phyloP scores from a whole-genome alignment of 768 basidiomycete species.

The Amanita polypyramis region DNA sequence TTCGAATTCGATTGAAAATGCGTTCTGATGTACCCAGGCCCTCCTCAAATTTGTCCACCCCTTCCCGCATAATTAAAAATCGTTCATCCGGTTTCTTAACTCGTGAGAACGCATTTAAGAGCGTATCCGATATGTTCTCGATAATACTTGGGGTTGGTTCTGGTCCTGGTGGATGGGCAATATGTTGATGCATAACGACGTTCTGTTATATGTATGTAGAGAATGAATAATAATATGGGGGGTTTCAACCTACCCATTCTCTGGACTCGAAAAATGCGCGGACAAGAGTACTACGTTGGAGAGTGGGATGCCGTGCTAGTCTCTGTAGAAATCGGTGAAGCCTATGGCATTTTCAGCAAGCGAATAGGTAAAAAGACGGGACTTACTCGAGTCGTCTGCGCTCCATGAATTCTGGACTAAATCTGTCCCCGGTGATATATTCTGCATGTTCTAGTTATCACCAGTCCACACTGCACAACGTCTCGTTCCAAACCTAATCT shows the following conservation, averaged over 20 bases:
- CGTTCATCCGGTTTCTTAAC: slow-evolving; percentile 97
- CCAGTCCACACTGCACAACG: background rate
- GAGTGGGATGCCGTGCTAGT: slow-evolving; percentile 84
- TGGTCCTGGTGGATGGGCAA: slow-evolving; percentile 84
- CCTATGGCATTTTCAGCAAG: slow-evolving; percentile 29
- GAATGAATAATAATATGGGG: slow-evolving; percentile 2
- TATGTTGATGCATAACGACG: slow-evolving; percentile 94
- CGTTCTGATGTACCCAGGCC: slow-evolving; percentile 77
- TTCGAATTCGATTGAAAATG: slow-evolving; percentile 66
- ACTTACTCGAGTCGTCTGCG: slow-evolving; percentile 78
- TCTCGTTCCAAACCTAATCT: slow-evolving; percentile 61
- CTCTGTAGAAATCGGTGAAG: slow-evolving; percentile 90
- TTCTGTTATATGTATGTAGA: slow-evolving; percentile 39
- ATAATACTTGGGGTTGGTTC: slow-evolving; percentile 74
- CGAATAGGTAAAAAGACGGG: background rate
- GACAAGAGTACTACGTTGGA: slow-evolving; percentile 86
- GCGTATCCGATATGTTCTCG: slow-evolving; percentile 92
- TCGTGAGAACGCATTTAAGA: slow-evolving; percentile 91
- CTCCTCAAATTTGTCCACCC: slow-evolving; percentile 94
- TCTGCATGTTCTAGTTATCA: slow-evolving; percentile 36
- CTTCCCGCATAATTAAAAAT: slow-evolving; percentile 85
- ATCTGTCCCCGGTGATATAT: slow-evolving; percentile 95
- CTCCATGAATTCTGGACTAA: slow-evolving; percentile 96
- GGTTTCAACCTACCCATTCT: slow-evolving; percentile 75
- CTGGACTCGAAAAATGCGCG: slow-evolving; percentile 92